A percentile compares a stretch with the other conserved stretches of the same genome.
These are phyloP conservation scores for Sugiyamaella castrensis DNA, from an alignment of 1,139 yeast species.

Conservation along the genomic window DNA sequence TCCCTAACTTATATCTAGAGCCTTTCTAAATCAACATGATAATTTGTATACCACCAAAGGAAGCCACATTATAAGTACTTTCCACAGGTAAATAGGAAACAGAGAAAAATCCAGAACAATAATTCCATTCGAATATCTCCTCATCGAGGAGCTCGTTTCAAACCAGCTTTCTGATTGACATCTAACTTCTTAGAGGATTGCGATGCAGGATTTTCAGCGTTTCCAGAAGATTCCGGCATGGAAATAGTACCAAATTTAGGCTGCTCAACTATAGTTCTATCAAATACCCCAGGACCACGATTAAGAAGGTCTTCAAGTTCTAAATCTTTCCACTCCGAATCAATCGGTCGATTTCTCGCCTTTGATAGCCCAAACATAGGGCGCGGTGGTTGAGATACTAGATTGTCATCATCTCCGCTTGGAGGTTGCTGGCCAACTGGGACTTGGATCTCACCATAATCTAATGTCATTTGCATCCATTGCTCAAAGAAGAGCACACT, in stretches of 20 bases:
- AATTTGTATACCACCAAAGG: too few relatives aligned
- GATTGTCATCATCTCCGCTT: conserved; percentile 37
- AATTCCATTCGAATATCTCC: neutral
- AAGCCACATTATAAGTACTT: too few relatives aligned
- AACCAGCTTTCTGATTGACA: neutral
- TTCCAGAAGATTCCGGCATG: too few relatives aligned
- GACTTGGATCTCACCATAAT: conserved; percentile 34
- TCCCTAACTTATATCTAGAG: too few relatives aligned
- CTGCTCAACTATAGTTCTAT: conserved; percentile 15
- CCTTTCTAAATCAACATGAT: too few relatives aligned
- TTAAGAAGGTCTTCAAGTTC: conserved; percentile 30
- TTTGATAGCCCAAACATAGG: conserved; percentile 29
- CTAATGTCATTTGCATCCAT: conserved; percentile 37
- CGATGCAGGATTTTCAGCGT: neutral
- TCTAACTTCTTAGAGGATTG: neutral
- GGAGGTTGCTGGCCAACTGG: conserved; percentile 36
- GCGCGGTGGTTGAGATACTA: conserved; percentile 31
- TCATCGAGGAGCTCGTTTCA: conserved; percentile 5
- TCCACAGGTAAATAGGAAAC: too few relatives aligned
- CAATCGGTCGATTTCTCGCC: conserved; percentile 22
- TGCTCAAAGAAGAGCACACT: conserved; percentile 34
- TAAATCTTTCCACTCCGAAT: conserved; percentile 38
- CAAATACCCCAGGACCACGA: conserved; percentile 23
- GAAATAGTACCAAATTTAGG: conserved; percentile 11
- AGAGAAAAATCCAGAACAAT: neutral